Evolutionary conservation across 768 basidiomycete genomes (phyloP).

Genomic region (Naganishia vishniacii): DNA sequence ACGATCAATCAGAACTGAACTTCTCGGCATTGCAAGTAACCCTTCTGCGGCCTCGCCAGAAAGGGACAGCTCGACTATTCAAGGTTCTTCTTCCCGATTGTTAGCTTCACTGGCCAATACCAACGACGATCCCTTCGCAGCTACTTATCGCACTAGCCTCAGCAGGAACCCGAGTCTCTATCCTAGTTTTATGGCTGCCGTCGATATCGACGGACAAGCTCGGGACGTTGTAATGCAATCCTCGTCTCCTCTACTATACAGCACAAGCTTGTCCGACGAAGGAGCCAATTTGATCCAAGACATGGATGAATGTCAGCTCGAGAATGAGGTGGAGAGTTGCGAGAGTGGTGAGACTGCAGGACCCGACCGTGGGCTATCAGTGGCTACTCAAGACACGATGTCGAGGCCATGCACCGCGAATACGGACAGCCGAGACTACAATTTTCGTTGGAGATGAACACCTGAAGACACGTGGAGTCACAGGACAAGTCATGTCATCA

Average conservation of each 20-base stretch:
- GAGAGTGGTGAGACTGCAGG: not conserved
- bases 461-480: too few relatives aligned
- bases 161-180: not conserved
- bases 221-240: constrained; percentile 6
- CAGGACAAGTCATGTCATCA: too few relatives aligned
- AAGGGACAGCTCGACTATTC: not conserved
- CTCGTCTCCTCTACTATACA: not conserved
- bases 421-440: too few relatives aligned
- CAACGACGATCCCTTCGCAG: not conserved
- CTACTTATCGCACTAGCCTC: not conserved
- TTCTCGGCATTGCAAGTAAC: not conserved
- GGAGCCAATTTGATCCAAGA: not conserved
- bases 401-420: too few relatives aligned
- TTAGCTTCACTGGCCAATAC: not conserved
- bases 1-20: not conserved
- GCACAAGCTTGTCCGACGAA: not conserved
- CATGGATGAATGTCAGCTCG: constrained; percentile 6
- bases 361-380: too few relatives aligned
- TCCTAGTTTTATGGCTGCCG: too few relatives aligned
- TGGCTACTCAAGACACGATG: too few relatives aligned
- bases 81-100: not conserved
- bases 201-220: not conserved
- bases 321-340: not conserved
- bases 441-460: too few relatives aligned
- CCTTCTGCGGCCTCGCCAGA: not conserved